A percentile compares a stretch with the other conserved stretches of the same genome.
Conservation (phyloP, 805 yeast species). For the Schizosaccharomyces lindneri region DNA sequence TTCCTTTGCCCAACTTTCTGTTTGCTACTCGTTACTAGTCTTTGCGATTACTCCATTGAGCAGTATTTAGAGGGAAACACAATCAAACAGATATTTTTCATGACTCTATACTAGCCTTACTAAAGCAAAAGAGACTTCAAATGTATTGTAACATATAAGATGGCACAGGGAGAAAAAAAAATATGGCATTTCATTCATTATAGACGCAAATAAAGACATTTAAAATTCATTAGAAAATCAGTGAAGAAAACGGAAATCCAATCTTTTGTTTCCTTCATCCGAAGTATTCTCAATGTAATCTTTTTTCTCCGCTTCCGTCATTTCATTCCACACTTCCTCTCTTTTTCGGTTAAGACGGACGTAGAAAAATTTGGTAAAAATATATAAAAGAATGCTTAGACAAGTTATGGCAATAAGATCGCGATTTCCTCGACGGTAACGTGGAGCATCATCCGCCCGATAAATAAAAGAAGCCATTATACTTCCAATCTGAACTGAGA, state of each 20-base stretch:
- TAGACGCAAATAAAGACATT: too few species aligned
- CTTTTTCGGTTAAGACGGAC: conserved; percentile 14
- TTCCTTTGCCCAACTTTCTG: conserved; percentile 27
- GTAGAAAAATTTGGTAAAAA: conserved; percentile 15
- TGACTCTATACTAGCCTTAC: too few species aligned
- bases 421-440: conserved; percentile 32
- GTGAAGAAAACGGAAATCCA: conserved; percentile 23
- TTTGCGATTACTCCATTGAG: conserved; percentile 25
- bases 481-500: conserved; percentile 33
- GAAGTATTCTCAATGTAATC: conserved; percentile 20
- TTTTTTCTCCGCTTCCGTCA: conserved; percentile 26
- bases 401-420: conserved; percentile 10
- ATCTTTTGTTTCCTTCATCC: conserved; percentile 33
- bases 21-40: conserved; percentile 50
- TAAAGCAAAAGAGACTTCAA: too few species aligned
- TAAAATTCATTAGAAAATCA: not conserved
- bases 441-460: conserved; percentile 30
- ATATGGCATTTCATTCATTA: too few species aligned
- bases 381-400: conserved; percentile 9
- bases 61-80: not conserved
- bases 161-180: too few species aligned
- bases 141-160: too few species aligned
- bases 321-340: conserved; percentile 24
- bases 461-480: conserved; percentile 34
- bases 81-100: not conserved